Evolutionary conservation across 1,284 basidiomycete species (phyloP), one percentile per base, ranked within the genome.

Genomic region (Sutorius eximius): DNA sequence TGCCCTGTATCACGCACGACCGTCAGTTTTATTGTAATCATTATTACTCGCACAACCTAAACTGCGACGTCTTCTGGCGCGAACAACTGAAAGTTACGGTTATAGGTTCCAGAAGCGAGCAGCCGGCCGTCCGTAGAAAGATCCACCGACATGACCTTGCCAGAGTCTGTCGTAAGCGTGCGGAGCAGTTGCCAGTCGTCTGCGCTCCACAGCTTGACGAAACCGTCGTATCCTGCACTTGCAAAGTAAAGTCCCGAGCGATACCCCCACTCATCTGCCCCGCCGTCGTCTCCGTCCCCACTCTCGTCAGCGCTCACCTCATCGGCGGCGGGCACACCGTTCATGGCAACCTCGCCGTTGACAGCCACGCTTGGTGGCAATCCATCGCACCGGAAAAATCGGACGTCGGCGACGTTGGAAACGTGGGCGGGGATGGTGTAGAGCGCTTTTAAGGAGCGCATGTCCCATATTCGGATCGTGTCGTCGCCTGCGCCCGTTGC

Each of bases 121-220:
- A 93, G 82, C 66, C 87, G 87, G 22, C 87, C 93, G 68, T 97
- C 91, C 57, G 79, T 77, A 22, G 87, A 85, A 24, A 98, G 79
- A 71, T 99, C 97, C 32, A 96, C 94, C 34, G 91, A 94, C 97
- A 99, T 99, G 56, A 98, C 95, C 72, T 98, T 98, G 34, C 95
- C 95, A 7, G 91, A 89, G 69, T 98, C 96, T 15, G 94, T 95
- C 33, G 91, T 87, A 57, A 99, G 79, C 45, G 91, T 91, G 58
- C 88, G 82, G 45, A 98, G 78, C 34, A 96, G 77, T 65, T 94
- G 93, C 96, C 97, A 99, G 69, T 99, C 97, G 70, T 99, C 97
- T 27, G 96, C 93, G 61, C 89, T 93, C 97, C 97, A 99, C 45
- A 99, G 69, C 69, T 97, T 94, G 61, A 99, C 93, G 55, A 91